Base-by-base conservation (phyloP, 73 alveolate genomes). In the Paramecium sonneborni region DNA sequence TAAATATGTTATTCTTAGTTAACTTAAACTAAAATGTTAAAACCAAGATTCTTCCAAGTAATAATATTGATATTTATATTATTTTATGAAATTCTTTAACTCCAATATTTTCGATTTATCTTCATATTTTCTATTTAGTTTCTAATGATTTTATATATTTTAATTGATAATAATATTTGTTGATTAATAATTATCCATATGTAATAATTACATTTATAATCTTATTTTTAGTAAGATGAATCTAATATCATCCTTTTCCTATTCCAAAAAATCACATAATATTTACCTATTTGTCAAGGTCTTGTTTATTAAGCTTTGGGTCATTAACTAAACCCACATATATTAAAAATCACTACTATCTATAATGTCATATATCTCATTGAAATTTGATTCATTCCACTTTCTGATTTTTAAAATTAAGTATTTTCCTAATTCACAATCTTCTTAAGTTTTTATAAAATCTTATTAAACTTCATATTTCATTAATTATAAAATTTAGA, bases 21-120 rank as follows among this genome's bases (percentile, higher is more conserved):
- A 6, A 14, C 52, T 67, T 34, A 67, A 67, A 4, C 52, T 32
- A 14, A 14, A 28, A 28, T 67, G 39, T 32, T 67, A 67, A 67
- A 67, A 67, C 85, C 85, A 67, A 5, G 85, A 67, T n/a, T 67
- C 46, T 67, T 67, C 85, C n/a, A 52, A 52, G 18, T 52, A 52
- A 52, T 52, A 52, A 52, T 52, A 52, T 6, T 52, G 23, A 21
- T 52, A 52, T 18, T 52, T 52, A 52, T 52, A 52, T 18, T 52
- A 52, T 52, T 52, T 52, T 52, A 52, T 52, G 4, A 52, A 8
- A 52, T 23, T 52, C 15, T 52, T 52, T 23, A 52, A 52, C 18
- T 52, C 5, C 14, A 52, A 52, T 52, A 52, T 52, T 23, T 52
- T 52, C 2, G 68, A 52, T 8, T 52, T 52, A 18, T 52, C 68